phyloP scores from a whole-genome alignment of 2,329 filamentous ascomycete genomes.

The Periconia macrospinosa region DNA sequence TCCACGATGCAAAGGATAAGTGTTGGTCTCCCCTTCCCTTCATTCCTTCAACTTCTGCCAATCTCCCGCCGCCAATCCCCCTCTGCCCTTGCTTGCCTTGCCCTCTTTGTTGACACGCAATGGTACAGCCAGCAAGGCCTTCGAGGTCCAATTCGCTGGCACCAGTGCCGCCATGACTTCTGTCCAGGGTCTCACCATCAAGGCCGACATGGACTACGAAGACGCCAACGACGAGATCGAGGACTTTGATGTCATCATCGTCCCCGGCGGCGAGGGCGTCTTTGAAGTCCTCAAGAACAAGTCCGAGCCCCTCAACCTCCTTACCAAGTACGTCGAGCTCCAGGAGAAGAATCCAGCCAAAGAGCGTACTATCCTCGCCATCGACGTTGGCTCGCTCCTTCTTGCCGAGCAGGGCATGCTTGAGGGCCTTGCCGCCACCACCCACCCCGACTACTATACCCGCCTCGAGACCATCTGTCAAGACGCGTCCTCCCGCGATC shows the following conservation, averaged over 20 bases:
- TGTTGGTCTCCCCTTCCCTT: conserved; percentile 37
- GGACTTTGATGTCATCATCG: conserved; percentile 78
- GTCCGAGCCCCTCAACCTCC: conserved; percentile 62
- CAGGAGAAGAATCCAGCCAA: conserved; percentile 77
- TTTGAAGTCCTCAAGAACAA: conserved; percentile 67
- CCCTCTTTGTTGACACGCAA: conserved; percentile 20
- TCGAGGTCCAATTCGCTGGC: conserved; percentile 57
- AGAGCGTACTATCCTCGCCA: conserved; percentile 78
- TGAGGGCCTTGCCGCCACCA: conserved; percentile 77
- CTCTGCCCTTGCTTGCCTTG: neutral
- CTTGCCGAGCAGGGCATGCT: conserved; percentile 77
- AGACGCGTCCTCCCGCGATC: conserved; percentile 68
- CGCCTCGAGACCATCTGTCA: conserved; percentile 81
- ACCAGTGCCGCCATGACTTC: conserved; percentile 52
- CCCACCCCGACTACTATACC: conserved; percentile 78
- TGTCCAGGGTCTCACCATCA: conserved; percentile 68
- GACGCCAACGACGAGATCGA: conserved; percentile 73
- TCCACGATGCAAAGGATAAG: conserved; percentile 57
- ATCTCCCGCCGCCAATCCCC: neutral
- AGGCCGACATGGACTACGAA: conserved; percentile 75
- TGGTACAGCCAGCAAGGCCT: conserved; percentile 53
- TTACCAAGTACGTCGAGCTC: conserved; percentile 75
- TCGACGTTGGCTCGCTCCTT: conserved; percentile 79
- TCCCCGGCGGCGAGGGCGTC: conserved; percentile 70
- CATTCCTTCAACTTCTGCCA: neutral